phyloP scores from a whole-genome alignment of 2,329 filamentous ascomycete species.

The Clarireedia homoeocarpa region DNA sequence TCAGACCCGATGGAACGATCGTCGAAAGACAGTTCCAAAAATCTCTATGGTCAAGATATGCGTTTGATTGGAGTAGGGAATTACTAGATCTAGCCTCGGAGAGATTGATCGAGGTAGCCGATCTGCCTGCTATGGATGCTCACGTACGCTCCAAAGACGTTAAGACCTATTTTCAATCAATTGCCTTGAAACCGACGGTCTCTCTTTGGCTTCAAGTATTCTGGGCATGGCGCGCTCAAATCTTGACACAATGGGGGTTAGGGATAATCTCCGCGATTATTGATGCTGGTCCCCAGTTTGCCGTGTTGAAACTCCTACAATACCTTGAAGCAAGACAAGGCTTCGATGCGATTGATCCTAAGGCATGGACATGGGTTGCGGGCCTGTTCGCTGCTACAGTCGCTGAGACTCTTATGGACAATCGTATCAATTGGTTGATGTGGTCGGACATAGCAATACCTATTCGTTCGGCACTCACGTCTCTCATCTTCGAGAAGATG shows the following conservation, averaged over 20 bases:
- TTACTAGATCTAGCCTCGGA: constrained; percentile 47
- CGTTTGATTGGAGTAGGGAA: constrained; percentile 53
- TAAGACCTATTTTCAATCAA: constrained; percentile 41
- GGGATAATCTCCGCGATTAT: constrained; percentile 12
- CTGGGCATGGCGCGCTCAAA: constrained; percentile 18
- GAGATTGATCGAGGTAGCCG: constrained; percentile 52
- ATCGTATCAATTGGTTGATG: constrained; percentile 18
- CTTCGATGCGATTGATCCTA: constrained; percentile 11
- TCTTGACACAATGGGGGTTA: constrained; percentile 37
- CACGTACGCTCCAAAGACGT: constrained; percentile 41
- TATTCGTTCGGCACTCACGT: constrained; percentile 59
- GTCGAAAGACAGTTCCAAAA: constrained; percentile 59
- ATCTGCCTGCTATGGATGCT: constrained; percentile 53
- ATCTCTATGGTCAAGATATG: constrained; percentile 52
- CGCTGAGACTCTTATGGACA: constrained; percentile 13
- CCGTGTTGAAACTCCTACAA: constrained; percentile 17
- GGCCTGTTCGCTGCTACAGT: constrained; percentile 12
- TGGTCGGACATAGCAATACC: constrained; percentile 32
- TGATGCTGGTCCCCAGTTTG: constrained; percentile 19
- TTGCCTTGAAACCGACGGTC: constrained; percentile 33
- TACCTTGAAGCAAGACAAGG: constrained; percentile 16
- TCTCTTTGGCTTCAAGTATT: constrained; percentile 47
- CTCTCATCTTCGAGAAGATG: constrained; percentile 67
- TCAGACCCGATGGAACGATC: constrained; percentile 40
- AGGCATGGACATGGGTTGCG: constrained; percentile 18